A percentile compares a stretch with the other conserved stretches of the same genome.
These are phyloP conservation scores for Diatrype stigma DNA, from an alignment of 2,329 filamentous ascomycete species.

Conservation along the genomic window DNA sequence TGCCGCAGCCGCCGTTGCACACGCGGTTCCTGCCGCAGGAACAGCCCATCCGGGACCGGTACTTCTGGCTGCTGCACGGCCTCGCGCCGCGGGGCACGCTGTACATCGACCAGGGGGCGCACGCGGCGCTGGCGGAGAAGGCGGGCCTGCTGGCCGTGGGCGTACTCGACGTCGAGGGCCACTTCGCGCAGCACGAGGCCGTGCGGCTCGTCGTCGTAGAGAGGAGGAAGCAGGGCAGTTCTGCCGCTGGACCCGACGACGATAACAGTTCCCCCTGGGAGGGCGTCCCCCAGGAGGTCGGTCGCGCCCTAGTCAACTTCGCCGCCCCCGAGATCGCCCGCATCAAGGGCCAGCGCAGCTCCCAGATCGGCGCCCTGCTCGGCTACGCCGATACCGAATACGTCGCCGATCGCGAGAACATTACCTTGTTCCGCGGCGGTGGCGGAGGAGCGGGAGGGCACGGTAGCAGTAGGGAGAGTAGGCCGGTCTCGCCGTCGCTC, in stretches of 20 bases:
- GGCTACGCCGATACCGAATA: constrained; percentile 96
- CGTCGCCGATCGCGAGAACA: constrained; percentile 81
- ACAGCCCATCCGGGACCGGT: constrained; percentile 83
- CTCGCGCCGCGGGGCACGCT: constrained; percentile 84
- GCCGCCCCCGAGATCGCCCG: constrained; percentile 76
- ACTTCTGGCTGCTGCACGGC: constrained; percentile 96
- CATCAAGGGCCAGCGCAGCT: constrained; percentile 81
- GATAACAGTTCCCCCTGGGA: constrained; percentile 44
- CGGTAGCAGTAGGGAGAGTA: constrained; percentile 38
- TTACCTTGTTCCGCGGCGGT: constrained; percentile 62
- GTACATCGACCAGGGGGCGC: constrained; percentile 89
- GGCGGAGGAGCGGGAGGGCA: too few species aligned
- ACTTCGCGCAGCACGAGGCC: constrained; percentile 88
- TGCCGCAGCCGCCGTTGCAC: constrained; percentile 63
- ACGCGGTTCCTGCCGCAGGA: constrained; percentile 86
- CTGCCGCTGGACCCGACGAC: too few species aligned
- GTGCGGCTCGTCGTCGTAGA: constrained; percentile 81
- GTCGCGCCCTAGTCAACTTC: constrained; percentile 88
- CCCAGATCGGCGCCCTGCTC: constrained; percentile 72
- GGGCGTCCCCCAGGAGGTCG: constrained; percentile 65
- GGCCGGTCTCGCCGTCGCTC: constrained; percentile 44
- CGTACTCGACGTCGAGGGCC: constrained; percentile 84
- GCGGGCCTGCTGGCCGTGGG: constrained; percentile 86
- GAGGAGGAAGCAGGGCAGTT: too few species aligned
- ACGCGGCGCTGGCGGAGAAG: constrained; percentile 74